Evolutionary conservation across 441 rosid genomes (phyloP).

Genomic region (Hypseocharis bilobata): DNA sequence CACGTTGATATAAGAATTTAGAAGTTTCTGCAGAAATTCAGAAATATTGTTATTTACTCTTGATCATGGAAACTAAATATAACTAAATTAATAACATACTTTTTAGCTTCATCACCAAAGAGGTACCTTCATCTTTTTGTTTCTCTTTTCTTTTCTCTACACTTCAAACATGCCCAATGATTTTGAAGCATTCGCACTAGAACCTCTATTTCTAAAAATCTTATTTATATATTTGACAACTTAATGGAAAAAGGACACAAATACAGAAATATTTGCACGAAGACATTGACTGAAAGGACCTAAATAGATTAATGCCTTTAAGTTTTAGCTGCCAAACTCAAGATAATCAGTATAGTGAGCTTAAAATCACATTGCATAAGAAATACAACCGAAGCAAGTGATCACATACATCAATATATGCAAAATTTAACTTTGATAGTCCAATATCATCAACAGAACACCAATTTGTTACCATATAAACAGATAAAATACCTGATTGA

Average conservation of each 20-base stretch:
- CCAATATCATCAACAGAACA: not conserved
- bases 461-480: not conserved
- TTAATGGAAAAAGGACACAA: not conserved
- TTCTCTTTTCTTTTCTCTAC: not conserved
- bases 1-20: not conserved
- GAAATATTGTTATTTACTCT: not conserved
- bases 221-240: too few species aligned
- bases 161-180: not conserved
- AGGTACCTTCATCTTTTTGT: not conserved
- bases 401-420: not conserved
- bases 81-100: not conserved
- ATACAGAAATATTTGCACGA: not conserved
- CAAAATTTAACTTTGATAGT: not conserved
- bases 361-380: not conserved
- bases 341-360: not conserved
- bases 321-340: not conserved
- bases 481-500: conserved; percentile 65
- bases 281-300: not conserved
- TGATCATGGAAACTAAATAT: not conserved
- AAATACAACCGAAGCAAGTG: not conserved
- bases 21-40: too few species aligned
- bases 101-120: not conserved
- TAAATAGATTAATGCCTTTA: not conserved
- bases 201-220: not conserved
- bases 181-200: not conserved